These are phyloP conservation scores for Ganoderma sp. DNA, from an alignment of 1,284 basidiomycete species.

Conservation along the genomic window DNA sequence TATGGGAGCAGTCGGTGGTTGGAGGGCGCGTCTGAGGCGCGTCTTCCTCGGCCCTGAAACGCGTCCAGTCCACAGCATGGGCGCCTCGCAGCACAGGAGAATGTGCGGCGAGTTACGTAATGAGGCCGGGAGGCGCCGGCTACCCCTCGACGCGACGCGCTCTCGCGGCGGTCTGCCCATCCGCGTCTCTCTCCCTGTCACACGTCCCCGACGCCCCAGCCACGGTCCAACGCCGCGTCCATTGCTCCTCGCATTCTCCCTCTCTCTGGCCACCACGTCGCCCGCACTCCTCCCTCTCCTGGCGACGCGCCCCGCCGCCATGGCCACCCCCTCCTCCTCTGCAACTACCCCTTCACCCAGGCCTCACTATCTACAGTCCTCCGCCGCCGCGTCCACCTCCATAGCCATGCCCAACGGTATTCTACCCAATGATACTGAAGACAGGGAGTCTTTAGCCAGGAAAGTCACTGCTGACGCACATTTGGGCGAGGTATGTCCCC, in stretches of 20 bases:
- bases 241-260: slow-evolving; percentile 19
- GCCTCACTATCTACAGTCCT: slow-evolving; percentile 59
- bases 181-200: slow-evolving; percentile 34
- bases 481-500: slow-evolving; percentile 68
- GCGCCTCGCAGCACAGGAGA: slow-evolving; percentile 24
- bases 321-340: slow-evolving; percentile 79
- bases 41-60: slow-evolving; percentile 8
- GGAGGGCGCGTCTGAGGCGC: not conserved
- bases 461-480: slow-evolving; percentile 78
- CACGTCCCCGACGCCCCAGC: slow-evolving; percentile 34
- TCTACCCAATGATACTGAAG: slow-evolving; percentile 56
- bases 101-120: slow-evolving; percentile 33
- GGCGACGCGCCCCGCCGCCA: slow-evolving; percentile 39
- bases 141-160: slow-evolving; percentile 35
- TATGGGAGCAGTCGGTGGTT: not conserved
- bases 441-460: slow-evolving; percentile 67
- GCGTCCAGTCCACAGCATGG: slow-evolving; percentile 21
- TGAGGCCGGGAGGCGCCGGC: slow-evolving; percentile 29
- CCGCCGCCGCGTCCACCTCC: slow-evolving; percentile 45
- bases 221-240: slow-evolving; percentile 29
- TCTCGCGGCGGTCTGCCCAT: slow-evolving; percentile 33
- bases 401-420: slow-evolving; percentile 42
- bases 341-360: slow-evolving; percentile 79
- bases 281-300: not conserved
- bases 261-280: slow-evolving; percentile 15